phyloP scores from a whole-genome alignment of 306 rosid genomes.

The Trifolium fragiferum region DNA sequence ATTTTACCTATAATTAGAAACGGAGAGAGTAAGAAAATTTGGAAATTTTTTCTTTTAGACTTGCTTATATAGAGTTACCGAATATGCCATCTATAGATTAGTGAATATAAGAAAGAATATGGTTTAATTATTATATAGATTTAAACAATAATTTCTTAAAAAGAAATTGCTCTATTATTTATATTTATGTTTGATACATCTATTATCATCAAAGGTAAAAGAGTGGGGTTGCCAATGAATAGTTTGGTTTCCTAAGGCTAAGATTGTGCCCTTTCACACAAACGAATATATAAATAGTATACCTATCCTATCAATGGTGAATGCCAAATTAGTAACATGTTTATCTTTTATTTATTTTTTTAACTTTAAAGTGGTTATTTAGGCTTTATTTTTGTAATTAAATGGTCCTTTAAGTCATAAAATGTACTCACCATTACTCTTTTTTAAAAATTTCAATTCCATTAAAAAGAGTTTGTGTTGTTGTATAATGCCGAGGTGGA shows the following conservation, averaged over 20 bases:
- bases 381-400: too few relatives aligned
- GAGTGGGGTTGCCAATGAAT: conserved; percentile 15
- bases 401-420: too few relatives aligned
- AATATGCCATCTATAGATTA: conserved; percentile 17
- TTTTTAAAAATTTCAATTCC: too few relatives aligned
- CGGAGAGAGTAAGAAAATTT: not conserved
- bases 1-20: too few relatives aligned
- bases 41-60: conserved; percentile 21
- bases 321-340: not conserved
- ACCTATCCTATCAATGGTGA: not conserved
- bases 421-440: too few relatives aligned
- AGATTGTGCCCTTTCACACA: conserved; percentile 22
- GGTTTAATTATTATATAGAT: conserved; percentile 31
- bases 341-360: too few relatives aligned
- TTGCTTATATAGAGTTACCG: conserved; percentile 6
- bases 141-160: conserved; percentile 33
- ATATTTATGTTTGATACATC: not conserved
- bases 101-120: conserved; percentile 34
- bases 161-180: not conserved
- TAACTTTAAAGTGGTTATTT: too few relatives aligned
- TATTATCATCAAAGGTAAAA: not conserved
- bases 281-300: not conserved
- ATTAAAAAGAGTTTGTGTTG: too few relatives aligned
- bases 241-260: conserved; percentile 10
- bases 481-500: too few relatives aligned